phyloP scores from a whole-genome alignment of 202 grass and related monocot species.

The Carex sylvatica region DNA sequence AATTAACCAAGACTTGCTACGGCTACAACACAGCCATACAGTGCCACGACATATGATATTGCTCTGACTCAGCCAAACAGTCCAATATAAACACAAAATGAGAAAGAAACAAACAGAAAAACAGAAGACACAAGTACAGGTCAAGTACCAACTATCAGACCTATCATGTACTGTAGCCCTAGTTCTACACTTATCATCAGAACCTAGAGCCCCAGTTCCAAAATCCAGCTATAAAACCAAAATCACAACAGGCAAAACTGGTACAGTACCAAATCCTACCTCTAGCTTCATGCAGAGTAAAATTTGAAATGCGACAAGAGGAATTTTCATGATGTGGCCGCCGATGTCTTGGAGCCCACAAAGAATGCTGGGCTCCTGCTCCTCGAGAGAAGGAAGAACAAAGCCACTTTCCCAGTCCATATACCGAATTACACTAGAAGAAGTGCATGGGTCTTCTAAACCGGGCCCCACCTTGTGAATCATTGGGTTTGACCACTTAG shows the following conservation, averaged over 20 bases:
- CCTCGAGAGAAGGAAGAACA: conserved; percentile 71
- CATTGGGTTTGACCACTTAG: conserved; percentile 95
- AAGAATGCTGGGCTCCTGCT: conserved; percentile 58
- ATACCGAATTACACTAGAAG: conserved; percentile 67
- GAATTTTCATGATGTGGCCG: conserved; percentile 93
- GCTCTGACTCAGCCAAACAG: background rate
- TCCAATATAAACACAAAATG: background rate
- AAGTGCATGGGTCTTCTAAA: conserved; percentile 74
- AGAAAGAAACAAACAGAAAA: background rate
- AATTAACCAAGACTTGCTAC: background rate
- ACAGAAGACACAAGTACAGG: background rate
- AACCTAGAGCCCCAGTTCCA: background rate
- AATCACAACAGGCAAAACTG: background rate
- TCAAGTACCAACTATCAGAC: conserved; percentile 1
- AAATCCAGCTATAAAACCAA: background rate
- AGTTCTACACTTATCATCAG: background rate
- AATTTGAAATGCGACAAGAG: conserved; percentile 78
- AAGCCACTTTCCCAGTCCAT: conserved; percentile 78
- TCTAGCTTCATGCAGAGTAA: conserved; percentile 92
- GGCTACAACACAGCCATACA: background rate
- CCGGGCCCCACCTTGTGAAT: conserved; percentile 53
- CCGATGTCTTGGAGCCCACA: conserved; percentile 88
- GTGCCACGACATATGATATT: background rate
- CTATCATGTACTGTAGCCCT: background rate
- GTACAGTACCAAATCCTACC: conserved; percentile 37